These are phyloP conservation scores for Parmales sp. DNA, from an alignment of 108 stramenopile genomes.

Conservation along the genomic window DNA sequence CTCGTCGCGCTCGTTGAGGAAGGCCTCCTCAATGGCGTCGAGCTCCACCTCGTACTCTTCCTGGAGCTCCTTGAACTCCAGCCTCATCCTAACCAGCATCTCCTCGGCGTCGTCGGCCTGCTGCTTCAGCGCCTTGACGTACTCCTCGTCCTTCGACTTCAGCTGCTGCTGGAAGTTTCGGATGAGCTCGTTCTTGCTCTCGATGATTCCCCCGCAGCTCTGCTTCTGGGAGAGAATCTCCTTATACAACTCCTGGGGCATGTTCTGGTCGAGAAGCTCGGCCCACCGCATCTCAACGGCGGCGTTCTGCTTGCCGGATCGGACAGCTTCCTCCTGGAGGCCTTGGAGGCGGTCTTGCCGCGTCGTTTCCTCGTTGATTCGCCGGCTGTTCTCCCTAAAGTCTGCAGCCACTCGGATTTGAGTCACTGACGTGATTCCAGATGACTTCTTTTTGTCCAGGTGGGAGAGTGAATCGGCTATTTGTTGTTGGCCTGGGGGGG, in stretches of 20 bases:
- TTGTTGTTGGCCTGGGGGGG: slow-evolving; percentile 20
- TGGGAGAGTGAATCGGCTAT: slow-evolving; percentile 30
- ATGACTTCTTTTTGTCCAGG: slow-evolving; percentile 41
- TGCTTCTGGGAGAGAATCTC: slow-evolving; percentile 40
- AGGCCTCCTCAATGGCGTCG: slow-evolving; percentile 45
- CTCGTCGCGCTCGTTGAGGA: slow-evolving; percentile 34
- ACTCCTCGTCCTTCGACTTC: slow-evolving; percentile 56
- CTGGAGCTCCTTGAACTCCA: slow-evolving; percentile 43
- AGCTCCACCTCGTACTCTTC: slow-evolving; percentile 33
- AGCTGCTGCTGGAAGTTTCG: slow-evolving; percentile 51
- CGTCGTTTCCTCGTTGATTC: slow-evolving; percentile 40
- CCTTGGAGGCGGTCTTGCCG: slow-evolving; percentile 44
- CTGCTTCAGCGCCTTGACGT: slow-evolving; percentile 49
- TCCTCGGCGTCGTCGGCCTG: slow-evolving; percentile 50
- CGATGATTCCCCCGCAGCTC: slow-evolving; percentile 43
- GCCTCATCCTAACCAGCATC: slow-evolving; percentile 38
- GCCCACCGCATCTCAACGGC: slow-evolving; percentile 57
- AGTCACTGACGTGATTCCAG: slow-evolving; percentile 38
- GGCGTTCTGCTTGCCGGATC: slow-evolving; percentile 46
- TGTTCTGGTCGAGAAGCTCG: slow-evolving; percentile 45
- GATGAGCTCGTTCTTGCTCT: slow-evolving; percentile 46
- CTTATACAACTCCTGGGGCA: slow-evolving; percentile 38
- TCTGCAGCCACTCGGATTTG: slow-evolving; percentile 41
- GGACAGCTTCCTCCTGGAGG: slow-evolving; percentile 51
- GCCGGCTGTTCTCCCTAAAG: slow-evolving; percentile 29